These are phyloP conservation scores for Herpetospermum pedunculosum DNA, from an alignment of 306 rosid species.

Conservation along the genomic window DNA sequence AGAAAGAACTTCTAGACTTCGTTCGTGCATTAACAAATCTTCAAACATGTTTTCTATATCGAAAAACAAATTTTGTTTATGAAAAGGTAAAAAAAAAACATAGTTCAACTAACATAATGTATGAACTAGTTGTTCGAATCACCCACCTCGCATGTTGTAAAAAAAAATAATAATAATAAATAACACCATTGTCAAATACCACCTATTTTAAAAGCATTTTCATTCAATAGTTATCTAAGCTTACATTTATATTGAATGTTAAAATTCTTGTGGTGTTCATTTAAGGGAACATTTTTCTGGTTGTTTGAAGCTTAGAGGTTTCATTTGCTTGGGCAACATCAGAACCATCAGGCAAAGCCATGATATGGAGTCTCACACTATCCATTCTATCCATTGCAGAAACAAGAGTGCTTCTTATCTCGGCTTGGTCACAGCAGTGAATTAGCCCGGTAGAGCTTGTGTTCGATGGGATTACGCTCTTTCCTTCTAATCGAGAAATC, in stretches of 20 bases:
- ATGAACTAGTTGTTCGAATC: too few relatives aligned
- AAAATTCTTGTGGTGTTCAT: background rate
- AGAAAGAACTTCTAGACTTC: background rate
- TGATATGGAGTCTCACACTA: constrained; percentile 21
- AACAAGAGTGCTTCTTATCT: constrained; percentile 22
- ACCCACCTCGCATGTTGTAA: too few relatives aligned
- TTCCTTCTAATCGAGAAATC: constrained; percentile 33
- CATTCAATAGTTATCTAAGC: background rate
- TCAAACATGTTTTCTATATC: background rate
- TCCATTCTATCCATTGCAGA: constrained; percentile 26
- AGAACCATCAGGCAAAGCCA: constrained; percentile 26
- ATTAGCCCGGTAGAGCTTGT: constrained; percentile 25
- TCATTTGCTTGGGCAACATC: constrained; percentile 2
- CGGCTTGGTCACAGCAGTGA: constrained; percentile 29
- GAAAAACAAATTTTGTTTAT: background rate
- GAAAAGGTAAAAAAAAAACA: background rate
- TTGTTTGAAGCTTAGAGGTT: constrained; percentile 2
- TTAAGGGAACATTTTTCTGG: background rate
- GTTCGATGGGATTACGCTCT: constrained; percentile 30
- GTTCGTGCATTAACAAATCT: background rate
- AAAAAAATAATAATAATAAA: too few relatives aligned
- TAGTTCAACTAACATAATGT: too few relatives aligned
- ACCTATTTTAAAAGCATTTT: background rate
- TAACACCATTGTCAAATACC: background rate
- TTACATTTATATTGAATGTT: background rate